Evolutionary conservation across 805 yeast genomes (phyloP), one percentile per base, ranked within the genome.

Genomic region (Candida railenensis): DNA sequence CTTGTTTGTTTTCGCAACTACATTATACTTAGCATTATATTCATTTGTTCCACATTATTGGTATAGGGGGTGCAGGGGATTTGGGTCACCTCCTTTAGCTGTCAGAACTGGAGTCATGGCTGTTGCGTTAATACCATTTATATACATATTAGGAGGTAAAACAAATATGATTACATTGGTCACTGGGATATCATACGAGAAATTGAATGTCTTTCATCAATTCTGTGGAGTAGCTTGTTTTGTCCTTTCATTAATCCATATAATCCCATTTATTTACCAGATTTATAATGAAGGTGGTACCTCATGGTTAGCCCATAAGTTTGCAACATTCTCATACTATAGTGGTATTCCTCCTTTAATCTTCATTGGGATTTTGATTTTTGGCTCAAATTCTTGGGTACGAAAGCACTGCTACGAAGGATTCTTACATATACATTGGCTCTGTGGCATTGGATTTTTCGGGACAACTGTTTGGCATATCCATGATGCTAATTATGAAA

Each of bases 11-110:
- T 69, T 43, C 53, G 71, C 46, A 30, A 68, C 55, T 2, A 63
- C 54, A 30, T 66, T 44, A 37, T 80, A 47, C 47, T 18, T 69
- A 62, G 43, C 59, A 55, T 44, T 69, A 47, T 56, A 73, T 34
- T 75, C 73, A 50, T 68, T 58, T n/a, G 60, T 65, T 2, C 83
- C 84, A 4, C 78, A 73, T 44, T 69, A 69, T 41, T 78, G 76
- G 71, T 76, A 75, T 50, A 61, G 83, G 46, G 78, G 62, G 0
- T 81, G 85, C 56, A 32, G 61, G 3, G 81, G 80, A 0, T 80
- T 79, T 58, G 85, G 85, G 1, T 67, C 81, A 2, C 81, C 84
- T n/a, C 85, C 84, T 8, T 48, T 81, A 32, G 81, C 81, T 0
- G 73, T 77, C 1, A 59, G 85, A 41, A 65, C 83, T 1, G 84